Conservation (phyloP, 345 rosid species). For the Salix caprea region DNA sequence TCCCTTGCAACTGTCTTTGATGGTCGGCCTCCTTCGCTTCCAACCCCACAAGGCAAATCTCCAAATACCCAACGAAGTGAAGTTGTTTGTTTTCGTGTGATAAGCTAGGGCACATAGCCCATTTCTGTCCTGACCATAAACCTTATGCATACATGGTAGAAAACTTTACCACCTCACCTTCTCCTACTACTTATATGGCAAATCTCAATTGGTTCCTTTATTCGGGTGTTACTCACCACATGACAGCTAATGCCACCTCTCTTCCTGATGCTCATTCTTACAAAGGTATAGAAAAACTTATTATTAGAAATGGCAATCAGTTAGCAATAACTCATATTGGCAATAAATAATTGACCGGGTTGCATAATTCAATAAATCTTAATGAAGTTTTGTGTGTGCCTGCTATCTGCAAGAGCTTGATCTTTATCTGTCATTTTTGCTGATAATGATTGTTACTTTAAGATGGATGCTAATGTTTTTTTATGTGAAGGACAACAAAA, state of each 20-base stretch:
- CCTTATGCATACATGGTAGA: not conserved
- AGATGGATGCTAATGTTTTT: too few species aligned
- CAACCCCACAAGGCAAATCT: not conserved
- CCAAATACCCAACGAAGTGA: too few species aligned
- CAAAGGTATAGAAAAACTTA: too few species aligned
- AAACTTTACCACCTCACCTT: not conserved
- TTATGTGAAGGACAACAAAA: not conserved
- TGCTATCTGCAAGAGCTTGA: not conserved
- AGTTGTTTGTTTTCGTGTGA: not conserved
- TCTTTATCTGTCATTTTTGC: accelerated
- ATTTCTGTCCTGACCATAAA: not conserved
- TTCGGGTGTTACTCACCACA: not conserved
- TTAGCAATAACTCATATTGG: not conserved
- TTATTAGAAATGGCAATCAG: not conserved
- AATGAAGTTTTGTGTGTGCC: not conserved
- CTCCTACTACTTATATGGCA: not conserved
- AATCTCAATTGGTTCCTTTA: not conserved
- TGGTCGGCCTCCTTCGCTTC: not conserved
- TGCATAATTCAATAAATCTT: not conserved
- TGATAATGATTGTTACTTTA: not conserved
- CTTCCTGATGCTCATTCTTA: not conserved
- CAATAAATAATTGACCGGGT: too few species aligned
- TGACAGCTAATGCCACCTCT: not conserved
- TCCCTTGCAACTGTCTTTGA: too few species aligned
- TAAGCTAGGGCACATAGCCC: not conserved